Base-by-base conservation (phyloP, 2,329 filamentous ascomycete genomes). In the Cordyceps cicadae region DNA sequence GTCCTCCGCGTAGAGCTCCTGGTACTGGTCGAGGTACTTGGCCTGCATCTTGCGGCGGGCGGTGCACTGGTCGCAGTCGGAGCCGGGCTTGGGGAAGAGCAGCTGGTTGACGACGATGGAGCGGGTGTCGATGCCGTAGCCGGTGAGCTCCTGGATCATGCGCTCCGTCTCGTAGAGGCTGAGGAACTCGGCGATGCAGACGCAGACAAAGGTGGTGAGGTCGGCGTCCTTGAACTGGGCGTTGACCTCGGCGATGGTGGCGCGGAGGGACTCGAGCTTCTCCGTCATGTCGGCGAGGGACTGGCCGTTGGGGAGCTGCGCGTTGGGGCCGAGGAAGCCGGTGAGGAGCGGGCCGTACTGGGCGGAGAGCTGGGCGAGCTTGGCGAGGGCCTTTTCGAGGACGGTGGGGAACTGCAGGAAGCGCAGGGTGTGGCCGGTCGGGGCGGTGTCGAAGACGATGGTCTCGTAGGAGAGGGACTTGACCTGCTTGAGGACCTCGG, bases 381-480 rank as follows among this genome's bases (percentile, higher is more conserved):
- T 99, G 69, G 90, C 91, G n/a, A 99, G 86, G 7, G 93, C 94
- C 78, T 99, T 99, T 77, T 99, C 94, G 71, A 99, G 89, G 62
- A 97, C 92, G 11, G 92, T 94, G 17, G 94, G 94, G 79, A 99
- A 99, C 74, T 99, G 94, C 62, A 99, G 85, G 83, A 99, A 99
- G 69, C 94, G 93, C 63, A 99, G 87, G 1, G 94, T 99, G 82
- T 99, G 94, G 67, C 94, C 94, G 17, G 94, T 99, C 17, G 94
- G 94, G 3, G 94, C 94, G 39, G 94, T 99, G 76, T 99, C 94
- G 83, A 99, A 99, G 75, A 99, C 90, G 78, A 99, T 97, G 70
- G 93, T 91, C 75, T 97, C 94, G 83, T 99, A 99, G 54, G 92
- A 96, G 72, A 97, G 89, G 46, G 91, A 96, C 79, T 97, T 97